Evolutionary conservation across 306 rosid genomes (phyloP).

Genomic region (Prunus davidiana): DNA sequence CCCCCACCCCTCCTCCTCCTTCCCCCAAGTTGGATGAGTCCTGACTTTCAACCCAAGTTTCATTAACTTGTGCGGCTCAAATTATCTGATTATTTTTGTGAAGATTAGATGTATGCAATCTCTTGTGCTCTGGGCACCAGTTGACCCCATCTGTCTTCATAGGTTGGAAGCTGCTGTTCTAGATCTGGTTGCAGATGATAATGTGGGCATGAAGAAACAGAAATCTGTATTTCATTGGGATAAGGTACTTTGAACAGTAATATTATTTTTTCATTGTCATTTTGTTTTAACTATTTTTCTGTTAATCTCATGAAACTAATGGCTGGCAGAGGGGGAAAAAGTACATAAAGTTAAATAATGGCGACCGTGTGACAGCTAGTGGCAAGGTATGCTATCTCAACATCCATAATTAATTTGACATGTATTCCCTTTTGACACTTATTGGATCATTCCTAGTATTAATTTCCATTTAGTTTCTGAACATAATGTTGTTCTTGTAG

Average conservation of each 20-base stretch:
- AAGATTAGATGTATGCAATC: background rate
- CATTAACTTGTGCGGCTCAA: no score
- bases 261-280: background rate
- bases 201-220: conserved; percentile 74
- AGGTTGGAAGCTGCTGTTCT: conserved; percentile 89
- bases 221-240: conserved; percentile 92
- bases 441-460: background rate
- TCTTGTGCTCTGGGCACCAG: conserved; percentile 14
- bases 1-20: no score
- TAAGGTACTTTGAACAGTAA: conserved; percentile 48
- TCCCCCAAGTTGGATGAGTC: background rate
- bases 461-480: background rate
- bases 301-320: conserved; percentile 22
- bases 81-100: background rate
- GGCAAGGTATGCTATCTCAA: conserved; percentile 69
- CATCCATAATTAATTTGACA: background rate
- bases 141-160: conserved; percentile 19
- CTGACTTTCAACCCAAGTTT: background rate
- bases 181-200: conserved; percentile 88
- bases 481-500: background rate
- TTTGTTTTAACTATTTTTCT: background rate
- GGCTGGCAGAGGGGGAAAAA: conserved; percentile 82
- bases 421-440: background rate
- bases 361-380: conserved; percentile 86
- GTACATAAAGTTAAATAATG: conserved; percentile 77